A percentile compares a stretch with the other conserved stretches of the same genome.
These are phyloP conservation scores for Thecaphora thlaspeos DNA, from an alignment of 1,284 basidiomycete species.

Conservation along the genomic window DNA sequence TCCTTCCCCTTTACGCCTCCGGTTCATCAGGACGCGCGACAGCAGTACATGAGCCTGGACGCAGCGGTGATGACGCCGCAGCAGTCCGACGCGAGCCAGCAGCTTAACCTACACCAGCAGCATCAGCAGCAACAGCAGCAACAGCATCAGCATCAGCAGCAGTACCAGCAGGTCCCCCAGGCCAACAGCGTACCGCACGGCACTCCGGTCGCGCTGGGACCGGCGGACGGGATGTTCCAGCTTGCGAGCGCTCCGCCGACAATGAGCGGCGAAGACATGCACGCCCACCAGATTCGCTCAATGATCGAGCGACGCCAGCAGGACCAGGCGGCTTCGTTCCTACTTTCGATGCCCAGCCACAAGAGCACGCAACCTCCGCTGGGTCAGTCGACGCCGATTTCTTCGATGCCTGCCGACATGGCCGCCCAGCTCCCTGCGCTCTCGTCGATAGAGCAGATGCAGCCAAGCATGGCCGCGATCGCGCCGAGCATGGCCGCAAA, in stretches of 20 bases:
- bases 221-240: neutral
- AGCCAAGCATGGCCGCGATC: slow-evolving; percentile 17
- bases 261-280: slow-evolving; percentile 14
- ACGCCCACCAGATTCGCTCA: slow-evolving; percentile 35
- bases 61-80: slow-evolving; percentile 29
- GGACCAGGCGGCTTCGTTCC: slow-evolving; percentile 39
- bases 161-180: slow-evolving; percentile 10
- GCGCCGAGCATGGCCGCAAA: slow-evolving; percentile 8
- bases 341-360: slow-evolving; percentile 41
- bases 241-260: neutral
- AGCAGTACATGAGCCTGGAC: slow-evolving; percentile 36
- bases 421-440: slow-evolving; percentile 29
- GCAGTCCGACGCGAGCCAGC: slow-evolving; percentile 16
- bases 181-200: neutral
- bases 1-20: slow-evolving; percentile 52
- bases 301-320: slow-evolving; percentile 46
- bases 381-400: slow-evolving; percentile 43
- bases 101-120: neutral
- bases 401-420: slow-evolving; percentile 43
- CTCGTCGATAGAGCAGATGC: slow-evolving; percentile 21
- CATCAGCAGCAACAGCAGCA: slow-evolving; percentile 9
- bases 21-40: slow-evolving; percentile 30
- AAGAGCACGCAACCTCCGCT: slow-evolving; percentile 22
- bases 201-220: neutral
- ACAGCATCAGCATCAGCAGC: slow-evolving; percentile 4